A percentile compares a stretch with the other conserved stretches of the same genome.
Evolutionary conservation across 2,329 filamentous ascomycete species (phyloP).

Genomic region (Microsporum ferrugineum): DNA sequence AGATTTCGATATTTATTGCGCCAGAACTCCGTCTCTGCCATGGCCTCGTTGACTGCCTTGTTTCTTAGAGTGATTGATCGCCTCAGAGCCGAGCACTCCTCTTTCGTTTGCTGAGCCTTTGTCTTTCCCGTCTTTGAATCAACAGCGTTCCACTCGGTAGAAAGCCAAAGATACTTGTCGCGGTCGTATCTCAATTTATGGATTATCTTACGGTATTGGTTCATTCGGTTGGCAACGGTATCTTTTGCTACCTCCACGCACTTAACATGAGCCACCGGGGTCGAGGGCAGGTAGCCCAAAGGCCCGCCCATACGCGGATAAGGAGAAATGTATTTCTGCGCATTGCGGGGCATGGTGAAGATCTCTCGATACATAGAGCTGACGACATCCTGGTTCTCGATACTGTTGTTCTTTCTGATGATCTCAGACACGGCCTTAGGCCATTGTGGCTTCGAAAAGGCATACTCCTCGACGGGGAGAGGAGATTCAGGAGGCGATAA

Average conservation of each 20-base stretch:
- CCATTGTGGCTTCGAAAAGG: background rate
- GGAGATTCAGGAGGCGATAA: background rate
- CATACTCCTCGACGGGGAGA: too few relatives aligned
- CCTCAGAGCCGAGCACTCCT: conserved; percentile 11
- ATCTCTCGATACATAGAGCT: conserved; percentile 18
- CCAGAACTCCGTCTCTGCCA: conserved; percentile 21
- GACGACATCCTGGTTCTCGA: conserved; percentile 16
- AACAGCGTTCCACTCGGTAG: conserved; percentile 17
- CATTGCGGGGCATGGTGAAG: conserved; percentile 15
- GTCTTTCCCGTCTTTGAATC: conserved; percentile 23
- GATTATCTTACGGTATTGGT: conserved; percentile 17
- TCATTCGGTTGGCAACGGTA: conserved; percentile 17
- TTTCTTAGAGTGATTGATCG: conserved; percentile 19
- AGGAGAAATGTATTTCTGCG: conserved; percentile 22
- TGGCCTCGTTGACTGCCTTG: conserved; percentile 18
- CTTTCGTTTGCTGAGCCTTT: conserved; percentile 14
- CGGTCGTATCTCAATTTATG: conserved; percentile 21
- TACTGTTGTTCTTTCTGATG: background rate
- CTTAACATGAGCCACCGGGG: conserved; percentile 21
- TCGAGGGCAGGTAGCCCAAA: conserved; percentile 23
- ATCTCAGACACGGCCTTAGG: background rate
- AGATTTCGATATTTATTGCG: conserved; percentile 18
- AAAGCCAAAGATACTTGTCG: conserved; percentile 20
- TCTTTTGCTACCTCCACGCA: conserved; percentile 20
- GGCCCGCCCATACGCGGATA: conserved; percentile 21